Base-by-base conservation (phyloP, 108 stramenopile genomes). In the Nitzschia putrida region DNA sequence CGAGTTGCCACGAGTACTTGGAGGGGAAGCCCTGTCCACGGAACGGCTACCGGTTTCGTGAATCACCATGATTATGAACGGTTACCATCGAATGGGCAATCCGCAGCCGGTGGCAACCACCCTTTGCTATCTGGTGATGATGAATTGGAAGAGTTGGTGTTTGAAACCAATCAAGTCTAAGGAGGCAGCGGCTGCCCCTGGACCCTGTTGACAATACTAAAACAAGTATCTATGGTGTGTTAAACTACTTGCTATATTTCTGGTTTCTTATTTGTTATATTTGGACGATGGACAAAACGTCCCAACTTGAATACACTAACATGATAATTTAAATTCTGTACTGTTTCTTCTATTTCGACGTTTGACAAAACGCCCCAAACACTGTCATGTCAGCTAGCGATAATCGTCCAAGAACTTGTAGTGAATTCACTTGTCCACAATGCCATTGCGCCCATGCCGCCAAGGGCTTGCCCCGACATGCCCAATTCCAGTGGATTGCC, bases 101-200 rank as follows among this genome's bases (percentile, higher is more conserved):
- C 25, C 50, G 49, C 57, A 9, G 37, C 9, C 8, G 68, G 29
- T 34, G 29, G 29, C 29, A 34, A 34, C n/a, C n/a, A n/a, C 18
- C 13, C 18, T 24, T 16, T 53, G 24, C 29, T 34, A 3, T 34
- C 29, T 16, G 21, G 26, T 49, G 58, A 57, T n/a, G 50, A 23
- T 16, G 58, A 18, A 8, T 24, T 70, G 13, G 56, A 70, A 58
- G 69, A 70, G 38, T 23, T 70, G n/a, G 69, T 70, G 8, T 70
- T 70, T 70, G 69, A 70, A 60, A 70, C 69, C 13, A 70, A 70
- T 60, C 69, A 70, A 52, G 44, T 70, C 13, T 70, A 51, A 34
- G 29, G 29, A 4, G 29, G 29, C 29, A 34, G 29, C 29, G 4
- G 29, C 29, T 34, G 29, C 29, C 29, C 29, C 29, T 34, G 29